phyloP scores from a whole-genome alignment of 768 basidiomycete genomes.

The Amanita pallidorosea region DNA sequence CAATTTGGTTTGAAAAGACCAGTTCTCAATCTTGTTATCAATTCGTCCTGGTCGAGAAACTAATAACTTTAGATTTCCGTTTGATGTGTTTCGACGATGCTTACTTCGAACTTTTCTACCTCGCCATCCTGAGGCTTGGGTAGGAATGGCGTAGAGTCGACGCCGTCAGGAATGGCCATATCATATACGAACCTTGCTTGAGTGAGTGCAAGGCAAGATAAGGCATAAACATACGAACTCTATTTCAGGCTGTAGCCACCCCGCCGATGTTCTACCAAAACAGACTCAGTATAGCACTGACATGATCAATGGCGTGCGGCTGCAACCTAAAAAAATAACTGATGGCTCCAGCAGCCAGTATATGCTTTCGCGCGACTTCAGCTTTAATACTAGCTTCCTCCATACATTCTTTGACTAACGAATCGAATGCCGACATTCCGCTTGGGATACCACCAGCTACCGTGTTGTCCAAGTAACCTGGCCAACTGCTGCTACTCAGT shows the following conservation, averaged over 20 bases:
- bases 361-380: slow-evolving; percentile 45
- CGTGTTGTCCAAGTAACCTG: slow-evolving; percentile 81
- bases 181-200: slow-evolving; percentile 72
- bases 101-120: slow-evolving; percentile 86
- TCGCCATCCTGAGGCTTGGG: slow-evolving; percentile 85
- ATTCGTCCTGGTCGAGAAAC: slow-evolving; percentile 55
- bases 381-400: slow-evolving; percentile 85
- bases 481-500: slow-evolving; percentile 41
- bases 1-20: slow-evolving; percentile 92
- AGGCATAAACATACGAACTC: slow-evolving; percentile 26
- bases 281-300: background rate
- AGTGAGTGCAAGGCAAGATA: background rate
- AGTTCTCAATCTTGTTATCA: slow-evolving; percentile 50
- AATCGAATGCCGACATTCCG: slow-evolving; percentile 61
- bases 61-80: slow-evolving; percentile 16
- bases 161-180: slow-evolving; percentile 49
- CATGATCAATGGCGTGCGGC: background rate
- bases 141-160: slow-evolving; percentile 36
- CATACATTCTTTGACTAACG: slow-evolving; percentile 82
- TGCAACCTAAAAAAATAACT: slow-evolving; percentile 73
- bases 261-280: slow-evolving; percentile 37
- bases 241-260: slow-evolving; percentile 84
- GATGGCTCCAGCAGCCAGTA: slow-evolving; percentile 54
- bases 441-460: slow-evolving; percentile 89
- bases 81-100: background rate